A percentile compares a stretch with the other conserved stretches of the same genome.
phyloP scores from a whole-genome alignment of 352 stramenopile species.

The Pythium volutum region DNA sequence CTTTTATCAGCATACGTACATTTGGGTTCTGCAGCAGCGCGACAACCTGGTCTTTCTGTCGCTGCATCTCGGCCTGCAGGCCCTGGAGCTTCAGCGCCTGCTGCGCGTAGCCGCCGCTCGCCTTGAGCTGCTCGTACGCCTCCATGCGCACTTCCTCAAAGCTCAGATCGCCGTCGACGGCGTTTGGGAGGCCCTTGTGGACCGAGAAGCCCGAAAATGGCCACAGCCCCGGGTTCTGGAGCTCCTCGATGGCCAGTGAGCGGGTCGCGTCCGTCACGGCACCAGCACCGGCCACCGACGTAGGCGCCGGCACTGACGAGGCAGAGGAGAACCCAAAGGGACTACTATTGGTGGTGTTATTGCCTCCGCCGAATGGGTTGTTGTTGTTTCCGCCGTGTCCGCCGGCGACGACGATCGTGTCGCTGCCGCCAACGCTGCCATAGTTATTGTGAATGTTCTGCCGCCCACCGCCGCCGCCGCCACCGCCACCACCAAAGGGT shows the following conservation, averaged over 20 bases:
- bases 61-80: slow-evolving; percentile 45
- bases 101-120: slow-evolving; percentile 36
- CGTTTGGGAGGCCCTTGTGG: slow-evolving; percentile 55
- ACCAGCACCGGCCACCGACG: slow-evolving; percentile 21
- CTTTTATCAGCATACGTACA: neutral
- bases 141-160: slow-evolving; percentile 61
- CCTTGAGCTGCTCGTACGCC: slow-evolving; percentile 57
- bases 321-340: slow-evolving; percentile 4
- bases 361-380: slow-evolving; percentile 11
- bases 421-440: slow-evolving; percentile 15
- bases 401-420: slow-evolving; percentile 15
- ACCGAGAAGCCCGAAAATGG: slow-evolving; percentile 64
- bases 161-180: slow-evolving; percentile 59
- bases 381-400: slow-evolving; percentile 4
- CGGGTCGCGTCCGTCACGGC: slow-evolving; percentile 40
- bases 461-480: slow-evolving; percentile 2
- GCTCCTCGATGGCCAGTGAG: slow-evolving; percentile 54
- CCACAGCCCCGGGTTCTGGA: slow-evolving; percentile 49
- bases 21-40: slow-evolving; percentile 43
- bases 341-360: neutral
- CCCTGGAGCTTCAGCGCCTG: slow-evolving; percentile 40
- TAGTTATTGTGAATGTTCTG: slow-evolving; percentile 15
- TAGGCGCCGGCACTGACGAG: neutral
- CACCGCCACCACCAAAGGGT: slow-evolving; percentile 19
- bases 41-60: slow-evolving; percentile 44